phyloP scores from a whole-genome alignment of 768 basidiomycete species.

The Pleurotus salmoneostramineus region DNA sequence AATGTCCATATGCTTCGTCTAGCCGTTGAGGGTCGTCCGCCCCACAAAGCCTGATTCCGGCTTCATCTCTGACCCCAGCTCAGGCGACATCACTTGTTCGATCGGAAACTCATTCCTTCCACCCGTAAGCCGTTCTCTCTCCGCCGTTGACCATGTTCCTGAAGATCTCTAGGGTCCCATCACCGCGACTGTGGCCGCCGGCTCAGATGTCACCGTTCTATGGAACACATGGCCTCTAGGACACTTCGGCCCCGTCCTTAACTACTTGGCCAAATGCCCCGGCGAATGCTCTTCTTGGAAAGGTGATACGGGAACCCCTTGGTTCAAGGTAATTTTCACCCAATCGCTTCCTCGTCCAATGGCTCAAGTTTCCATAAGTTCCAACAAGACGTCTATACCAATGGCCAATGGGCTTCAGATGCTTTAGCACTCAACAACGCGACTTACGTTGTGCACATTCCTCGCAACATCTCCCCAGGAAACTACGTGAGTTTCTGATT shows the following conservation, averaged over 20 bases:
- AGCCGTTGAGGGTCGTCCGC: conserved; percentile 31
- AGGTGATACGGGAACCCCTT: conserved; percentile 31
- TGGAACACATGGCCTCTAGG: conserved; percentile 39
- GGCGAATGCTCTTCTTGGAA: conserved; percentile 30
- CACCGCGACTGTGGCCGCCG: conserved; percentile 30
- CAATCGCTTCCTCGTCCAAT: not conserved
- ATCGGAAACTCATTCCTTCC: conserved; percentile 32
- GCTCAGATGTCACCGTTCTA: conserved; percentile 26
- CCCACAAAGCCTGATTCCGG: conserved; percentile 32
- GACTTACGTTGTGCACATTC: conserved; percentile 31
- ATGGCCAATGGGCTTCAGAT: conserved; percentile 34
- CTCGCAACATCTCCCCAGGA: conserved; percentile 31
- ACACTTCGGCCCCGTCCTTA: conserved; percentile 34
- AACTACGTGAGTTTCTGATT: conserved; percentile 23
- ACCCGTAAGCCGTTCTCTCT: conserved; percentile 17
- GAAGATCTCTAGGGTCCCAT: conserved; percentile 25
- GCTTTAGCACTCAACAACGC: conserved; percentile 28
- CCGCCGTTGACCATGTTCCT: not conserved
- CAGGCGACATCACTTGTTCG: conserved; percentile 32
- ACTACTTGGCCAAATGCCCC: conserved; percentile 36
- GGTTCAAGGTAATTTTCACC: conserved; percentile 29
- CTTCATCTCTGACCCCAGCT: conserved; percentile 25
- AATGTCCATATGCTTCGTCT: not conserved
- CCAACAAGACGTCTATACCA: conserved; percentile 28
- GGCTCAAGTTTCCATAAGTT: conserved; percentile 18